A percentile compares a stretch with the other conserved stretches of the same genome.
Evolutionary conservation across 768 basidiomycete genomes (phyloP).

Genomic region (Suillus clintonianus): DNA sequence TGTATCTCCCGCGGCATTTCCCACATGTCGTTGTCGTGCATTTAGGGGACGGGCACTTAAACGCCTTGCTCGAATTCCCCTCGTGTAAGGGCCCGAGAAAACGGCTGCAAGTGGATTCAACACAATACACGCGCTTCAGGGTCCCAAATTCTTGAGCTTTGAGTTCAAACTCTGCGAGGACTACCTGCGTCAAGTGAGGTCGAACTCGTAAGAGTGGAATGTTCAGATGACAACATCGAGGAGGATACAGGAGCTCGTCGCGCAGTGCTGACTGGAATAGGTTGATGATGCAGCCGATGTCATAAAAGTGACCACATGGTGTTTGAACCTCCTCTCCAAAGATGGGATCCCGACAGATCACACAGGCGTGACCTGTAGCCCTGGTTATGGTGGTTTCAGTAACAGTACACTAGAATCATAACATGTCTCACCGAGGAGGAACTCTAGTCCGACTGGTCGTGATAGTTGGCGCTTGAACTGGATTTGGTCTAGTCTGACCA

Average conservation of each 20-base stretch:
- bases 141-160: conserved; percentile 33
- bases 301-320: conserved; percentile 38
- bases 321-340: conserved; percentile 23
- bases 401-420: too few relatives aligned
- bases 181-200: conserved; percentile 21
- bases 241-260: conserved; percentile 43
- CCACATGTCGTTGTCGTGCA: conserved; percentile 25
- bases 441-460: too few relatives aligned
- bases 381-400: background rate
- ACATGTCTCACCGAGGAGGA: too few relatives aligned
- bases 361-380: conserved; percentile 31
- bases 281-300: conserved; percentile 30
- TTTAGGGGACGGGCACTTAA: conserved; percentile 17
- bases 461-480: too few relatives aligned
- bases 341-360: conserved; percentile 37
- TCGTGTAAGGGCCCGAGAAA: conserved; percentile 36
- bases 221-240: conserved; percentile 36
- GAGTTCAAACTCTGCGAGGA: conserved; percentile 20
- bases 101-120: conserved; percentile 31
- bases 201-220: conserved; percentile 29
- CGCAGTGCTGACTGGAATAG: conserved; percentile 35
- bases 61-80: conserved; percentile 24
- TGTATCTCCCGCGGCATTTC: conserved; percentile 23
- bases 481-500: too few relatives aligned
- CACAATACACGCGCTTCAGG: conserved; percentile 39